Base-by-base conservation (phyloP, 257 asterid species). In the Solanum pinnatisectum region DNA sequence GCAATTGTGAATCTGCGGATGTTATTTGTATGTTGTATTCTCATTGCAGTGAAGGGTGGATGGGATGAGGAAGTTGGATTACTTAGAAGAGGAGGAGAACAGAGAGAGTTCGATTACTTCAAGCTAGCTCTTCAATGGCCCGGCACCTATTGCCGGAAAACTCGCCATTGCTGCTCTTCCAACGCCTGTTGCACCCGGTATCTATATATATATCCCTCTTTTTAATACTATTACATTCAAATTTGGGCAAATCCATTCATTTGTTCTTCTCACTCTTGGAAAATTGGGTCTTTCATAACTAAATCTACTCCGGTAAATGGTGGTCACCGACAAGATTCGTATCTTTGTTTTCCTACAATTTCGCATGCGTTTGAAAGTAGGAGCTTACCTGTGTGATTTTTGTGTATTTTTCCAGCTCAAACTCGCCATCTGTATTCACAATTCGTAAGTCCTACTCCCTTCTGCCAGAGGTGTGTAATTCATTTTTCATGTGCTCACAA, bases 71-170 rank as follows among this genome's bases (percentile, higher is more conserved):
- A 40, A 68, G 68, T 22, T 18, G 72, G 65, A 84, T 86, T 88
- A 30, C 83, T 74, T 46, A 92, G 91, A 85, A 89, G 84, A 72
- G 63, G 84, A 40, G 35, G 23, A 40, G 63, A 32, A 39, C 96
- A 92, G 90, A 92, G 99, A 90, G 98, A 93, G 87, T 96, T 96
- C 79, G 98, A 96, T 90, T 96, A 92, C 91, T 95, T 94, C 91
- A 90, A 90, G 93, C 92, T 96, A 52, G 88, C 98, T 77, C 96
- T 96, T 82, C 98, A 92, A 89, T 96, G 98, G 99, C 98, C 98
- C 39, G 97, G 93, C 83, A 96, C 99, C 18, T 71, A 88, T 52
- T 96, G 99, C 91, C 93, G 95, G 37, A 87, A 72, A 88, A 92
- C 93, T 37, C 93, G 88, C 89, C 92, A 23, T 25, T 96, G 99